Conservation (phyloP, 2,329 filamentous ascomycete genomes). For the Gnomoniopsis smithogilvyi region DNA sequence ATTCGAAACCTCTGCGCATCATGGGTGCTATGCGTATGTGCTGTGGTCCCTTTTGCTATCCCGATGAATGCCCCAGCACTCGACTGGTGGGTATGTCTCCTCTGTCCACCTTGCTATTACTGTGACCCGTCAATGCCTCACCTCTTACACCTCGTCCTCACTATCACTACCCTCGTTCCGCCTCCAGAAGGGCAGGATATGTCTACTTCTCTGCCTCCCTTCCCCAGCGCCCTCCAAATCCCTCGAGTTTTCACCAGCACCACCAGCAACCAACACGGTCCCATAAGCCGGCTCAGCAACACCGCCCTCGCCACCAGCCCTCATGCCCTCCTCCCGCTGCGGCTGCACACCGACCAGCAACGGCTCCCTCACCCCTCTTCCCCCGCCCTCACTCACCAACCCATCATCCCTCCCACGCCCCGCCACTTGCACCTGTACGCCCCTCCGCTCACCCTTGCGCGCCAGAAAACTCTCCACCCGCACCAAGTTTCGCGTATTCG, state of each 20-base stretch:
- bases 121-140: background rate
- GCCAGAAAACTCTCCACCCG: constrained; percentile 8
- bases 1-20: too few relatives aligned
- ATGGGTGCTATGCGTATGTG: too few relatives aligned
- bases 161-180: constrained; percentile 14
- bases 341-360: constrained; percentile 15
- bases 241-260: background rate
- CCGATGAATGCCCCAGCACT: too few relatives aligned
- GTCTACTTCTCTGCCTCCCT: background rate
- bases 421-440: background rate
- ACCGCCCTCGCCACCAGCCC: background rate
- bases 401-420: background rate
- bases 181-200: constrained; percentile 14
- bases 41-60: too few relatives aligned
- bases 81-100: too few relatives aligned
- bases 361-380: background rate
- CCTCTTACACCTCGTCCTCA: constrained; percentile 8
- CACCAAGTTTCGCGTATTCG: constrained; percentile 16
- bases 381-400: background rate
- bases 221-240: background rate
- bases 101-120: too few relatives aligned
- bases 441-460: constrained; percentile 2
- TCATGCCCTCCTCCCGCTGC: constrained; percentile 3
- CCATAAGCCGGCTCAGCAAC: constrained; percentile 7
- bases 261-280: background rate